Evolutionary conservation across 2,329 filamentous ascomycete genomes (phyloP).

Genomic region (Beauveria pseudobassiana): DNA sequence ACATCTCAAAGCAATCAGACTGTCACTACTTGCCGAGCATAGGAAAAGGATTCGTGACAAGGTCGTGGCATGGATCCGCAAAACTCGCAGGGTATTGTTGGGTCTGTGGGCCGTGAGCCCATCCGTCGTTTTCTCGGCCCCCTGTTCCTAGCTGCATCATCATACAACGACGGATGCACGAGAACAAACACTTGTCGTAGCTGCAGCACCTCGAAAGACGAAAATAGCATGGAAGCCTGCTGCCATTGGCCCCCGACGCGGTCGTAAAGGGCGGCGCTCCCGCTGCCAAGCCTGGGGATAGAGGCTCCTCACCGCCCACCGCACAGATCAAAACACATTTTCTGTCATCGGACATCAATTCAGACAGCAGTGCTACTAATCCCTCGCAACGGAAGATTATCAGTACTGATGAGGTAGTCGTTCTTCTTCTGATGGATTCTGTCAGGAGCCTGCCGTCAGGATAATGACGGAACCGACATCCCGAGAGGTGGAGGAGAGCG

Average conservation of each 20-base stretch:
- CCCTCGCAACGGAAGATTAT: neutral
- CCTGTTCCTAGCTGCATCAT: too few relatives aligned
- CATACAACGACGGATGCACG: too few relatives aligned
- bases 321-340: neutral
- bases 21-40: too few relatives aligned
- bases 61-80: too few relatives aligned
- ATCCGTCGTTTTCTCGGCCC: too few relatives aligned
- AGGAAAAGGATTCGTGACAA: too few relatives aligned
- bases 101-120: too few relatives aligned
- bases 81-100: too few relatives aligned
- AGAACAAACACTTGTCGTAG: neutral
- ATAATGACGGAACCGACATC: neutral
- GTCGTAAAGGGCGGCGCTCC: too few relatives aligned
- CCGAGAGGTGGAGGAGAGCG: constrained; percentile 12
- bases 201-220: neutral
- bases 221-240: neutral
- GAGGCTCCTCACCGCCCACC: neutral
- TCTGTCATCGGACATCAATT: neutral
- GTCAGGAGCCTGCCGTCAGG: neutral
- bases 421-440: neutral
- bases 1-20: too few relatives aligned
- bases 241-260: too few relatives aligned
- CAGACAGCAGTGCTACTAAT: neutral
- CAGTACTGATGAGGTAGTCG: neutral
- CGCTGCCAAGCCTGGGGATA: too few relatives aligned